These are phyloP conservation scores for Sanghuangporus sanghuang DNA, from an alignment of 1,284 basidiomycete species.

Conservation along the genomic window DNA sequence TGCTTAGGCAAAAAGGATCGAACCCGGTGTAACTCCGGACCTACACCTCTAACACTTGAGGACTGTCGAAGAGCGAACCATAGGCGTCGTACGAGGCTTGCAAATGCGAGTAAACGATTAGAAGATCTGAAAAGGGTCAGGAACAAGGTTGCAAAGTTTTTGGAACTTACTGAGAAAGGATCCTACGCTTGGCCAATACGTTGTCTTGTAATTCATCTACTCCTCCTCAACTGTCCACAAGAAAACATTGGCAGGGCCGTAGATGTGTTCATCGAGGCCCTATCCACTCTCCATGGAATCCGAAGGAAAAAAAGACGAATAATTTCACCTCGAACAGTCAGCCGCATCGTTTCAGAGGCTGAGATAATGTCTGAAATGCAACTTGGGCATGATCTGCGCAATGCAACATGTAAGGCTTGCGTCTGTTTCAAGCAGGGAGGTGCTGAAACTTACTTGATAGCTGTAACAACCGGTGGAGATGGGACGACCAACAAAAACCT, in stretches of 20 bases:
- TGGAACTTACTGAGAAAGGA: background rate
- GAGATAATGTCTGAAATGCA: background rate
- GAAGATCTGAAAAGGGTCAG: background rate
- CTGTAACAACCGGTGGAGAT: background rate
- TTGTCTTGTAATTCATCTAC: background rate
- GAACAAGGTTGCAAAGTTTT: background rate
- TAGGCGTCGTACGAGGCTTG: background rate
- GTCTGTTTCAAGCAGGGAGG: background rate
- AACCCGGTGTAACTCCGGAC: too few species aligned
- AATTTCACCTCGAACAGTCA: background rate
- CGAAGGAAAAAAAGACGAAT: background rate
- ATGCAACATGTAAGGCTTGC: background rate
- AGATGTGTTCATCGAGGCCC: background rate
- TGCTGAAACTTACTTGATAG: background rate
- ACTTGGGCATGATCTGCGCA: background rate
- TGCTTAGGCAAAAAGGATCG: too few species aligned
- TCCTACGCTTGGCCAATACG: background rate
- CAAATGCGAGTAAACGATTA: background rate
- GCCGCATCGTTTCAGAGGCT: background rate
- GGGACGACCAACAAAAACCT: background rate
- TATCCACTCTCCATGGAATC: background rate
- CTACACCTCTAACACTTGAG: too few species aligned
- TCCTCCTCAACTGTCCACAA: background rate
- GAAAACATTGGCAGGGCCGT: background rate
- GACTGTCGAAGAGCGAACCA: background rate